Evolutionary conservation across 2,329 filamentous ascomycete species (phyloP).

Genomic region (Colletotrichum viniferum): DNA sequence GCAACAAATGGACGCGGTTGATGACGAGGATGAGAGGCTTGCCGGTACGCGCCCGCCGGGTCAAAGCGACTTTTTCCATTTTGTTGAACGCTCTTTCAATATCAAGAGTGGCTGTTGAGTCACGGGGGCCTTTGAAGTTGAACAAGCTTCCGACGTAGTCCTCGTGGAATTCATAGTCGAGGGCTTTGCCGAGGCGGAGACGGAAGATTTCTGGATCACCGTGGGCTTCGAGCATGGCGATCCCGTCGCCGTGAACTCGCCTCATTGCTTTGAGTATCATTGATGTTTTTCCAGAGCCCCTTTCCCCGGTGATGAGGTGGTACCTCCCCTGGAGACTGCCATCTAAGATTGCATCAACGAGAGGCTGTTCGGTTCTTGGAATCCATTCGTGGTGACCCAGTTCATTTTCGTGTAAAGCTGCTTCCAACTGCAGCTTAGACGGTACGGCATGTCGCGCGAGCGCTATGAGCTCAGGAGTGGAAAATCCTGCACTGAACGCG

Average conservation of each 20-base stretch:
- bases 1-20: slow-evolving; percentile 89
- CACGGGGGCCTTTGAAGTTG: slow-evolving; percentile 84
- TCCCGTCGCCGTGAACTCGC: slow-evolving; percentile 85
- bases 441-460: slow-evolving; percentile 59
- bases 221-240: slow-evolving; percentile 96
- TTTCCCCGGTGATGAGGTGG: slow-evolving; percentile 90
- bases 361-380: slow-evolving; percentile 77
- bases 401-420: slow-evolving; percentile 30
- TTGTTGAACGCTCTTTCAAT: slow-evolving; percentile 98
- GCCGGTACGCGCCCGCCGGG: slow-evolving; percentile 59
- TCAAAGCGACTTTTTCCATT: slow-evolving; percentile 87
- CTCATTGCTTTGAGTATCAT: slow-evolving; percentile 97
- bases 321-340: slow-evolving; percentile 82
- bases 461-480: slow-evolving; percentile 83
- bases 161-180: slow-evolving; percentile 97
- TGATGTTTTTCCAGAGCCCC: slow-evolving; percentile 94
- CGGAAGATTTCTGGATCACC: slow-evolving; percentile 94
- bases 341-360: slow-evolving; percentile 81
- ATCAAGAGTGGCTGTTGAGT: slow-evolving; percentile 89
- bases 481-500: slow-evolving; percentile 91
- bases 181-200: slow-evolving; percentile 88
- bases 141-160: slow-evolving; percentile 98
- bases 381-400: slow-evolving; percentile 70
- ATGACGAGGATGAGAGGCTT: slow-evolving; percentile 89
- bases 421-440: slow-evolving; percentile 32